phyloP scores from a whole-genome alignment of 768 basidiomycete genomes.

The Leccinellum albellum region DNA sequence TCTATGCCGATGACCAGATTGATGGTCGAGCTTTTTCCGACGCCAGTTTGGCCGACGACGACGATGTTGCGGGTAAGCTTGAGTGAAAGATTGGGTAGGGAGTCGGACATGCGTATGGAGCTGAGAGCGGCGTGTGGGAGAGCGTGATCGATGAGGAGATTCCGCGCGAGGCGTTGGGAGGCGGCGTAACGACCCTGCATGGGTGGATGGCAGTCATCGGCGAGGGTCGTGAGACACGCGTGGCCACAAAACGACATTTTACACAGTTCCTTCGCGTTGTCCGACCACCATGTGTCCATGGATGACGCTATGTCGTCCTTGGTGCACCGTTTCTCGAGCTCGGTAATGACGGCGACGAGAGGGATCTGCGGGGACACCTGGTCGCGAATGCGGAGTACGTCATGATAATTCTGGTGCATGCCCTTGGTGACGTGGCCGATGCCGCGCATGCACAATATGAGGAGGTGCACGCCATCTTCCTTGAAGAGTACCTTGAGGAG shows the following conservation, averaged over 20 bases:
- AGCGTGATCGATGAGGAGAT: constrained; percentile 20
- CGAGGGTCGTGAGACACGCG: constrained; percentile 23
- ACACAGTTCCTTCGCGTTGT: neutral
- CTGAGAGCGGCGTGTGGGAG: constrained; percentile 10
- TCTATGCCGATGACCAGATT: constrained; percentile 16
- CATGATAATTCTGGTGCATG: constrained; percentile 21
- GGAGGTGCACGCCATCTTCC: constrained; percentile 24
- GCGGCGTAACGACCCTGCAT: constrained; percentile 12
- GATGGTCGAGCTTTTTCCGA: constrained; percentile 22
- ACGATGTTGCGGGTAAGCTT: constrained; percentile 31
- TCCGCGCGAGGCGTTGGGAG: constrained; percentile 19
- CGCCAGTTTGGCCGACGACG: constrained; percentile 39
- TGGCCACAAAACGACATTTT: constrained; percentile 18
- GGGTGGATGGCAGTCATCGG: constrained; percentile 17
- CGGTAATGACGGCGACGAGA: constrained; percentile 25
- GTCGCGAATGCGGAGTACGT: constrained; percentile 17
- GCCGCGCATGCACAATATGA: constrained; percentile 26
- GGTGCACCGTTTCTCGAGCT: constrained; percentile 21
- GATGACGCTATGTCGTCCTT: constrained; percentile 9
- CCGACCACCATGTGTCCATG: constrained; percentile 25
- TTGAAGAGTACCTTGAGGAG: constrained; percentile 19
- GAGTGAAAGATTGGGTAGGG: neutral
- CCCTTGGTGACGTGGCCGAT: constrained; percentile 14
- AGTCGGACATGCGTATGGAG: neutral
- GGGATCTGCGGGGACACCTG: constrained; percentile 19